phyloP scores from a whole-genome alignment of 2,329 filamentous ascomycete genomes.

The Alternaria dauci region DNA sequence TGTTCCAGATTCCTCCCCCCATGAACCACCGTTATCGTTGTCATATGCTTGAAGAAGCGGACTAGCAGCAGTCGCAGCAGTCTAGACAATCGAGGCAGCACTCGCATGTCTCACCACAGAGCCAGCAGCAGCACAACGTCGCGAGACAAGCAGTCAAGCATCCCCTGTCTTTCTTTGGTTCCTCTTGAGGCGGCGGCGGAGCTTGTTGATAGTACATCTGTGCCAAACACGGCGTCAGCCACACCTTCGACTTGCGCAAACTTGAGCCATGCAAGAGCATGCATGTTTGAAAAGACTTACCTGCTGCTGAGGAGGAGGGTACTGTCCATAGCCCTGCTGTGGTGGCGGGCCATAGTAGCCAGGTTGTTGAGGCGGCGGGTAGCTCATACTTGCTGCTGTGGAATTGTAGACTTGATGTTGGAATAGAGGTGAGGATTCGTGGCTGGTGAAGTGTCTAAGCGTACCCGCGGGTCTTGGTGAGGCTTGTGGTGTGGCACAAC shows the following conservation, averaged over 20 bases:
- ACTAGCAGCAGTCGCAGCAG: constrained; percentile 38
- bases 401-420: constrained; percentile 18
- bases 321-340: constrained; percentile 30
- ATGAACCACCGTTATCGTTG: background rate
- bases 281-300: constrained; percentile 18
- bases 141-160: constrained; percentile 46
- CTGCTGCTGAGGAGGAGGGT: constrained; percentile 43
- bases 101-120: constrained; percentile 49
- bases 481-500: constrained; percentile 1
- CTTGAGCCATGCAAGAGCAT: background rate
- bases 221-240: background rate
- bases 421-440: constrained; percentile 17
- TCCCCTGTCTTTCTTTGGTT: constrained; percentile 44
- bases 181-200: constrained; percentile 34
- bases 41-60: background rate
- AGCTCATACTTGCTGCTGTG: constrained; percentile 19
- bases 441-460: constrained; percentile 24
- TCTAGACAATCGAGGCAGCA: constrained; percentile 46
- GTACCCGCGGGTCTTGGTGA: constrained; percentile 9
- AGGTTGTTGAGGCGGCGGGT: constrained; percentile 27
- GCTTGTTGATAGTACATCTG: constrained; percentile 48
- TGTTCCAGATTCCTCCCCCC: background rate
- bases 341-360: constrained; percentile 38
- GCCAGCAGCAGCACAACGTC: constrained; percentile 49
- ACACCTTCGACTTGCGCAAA: background rate